Conservation (phyloP, 768 basidiomycete species). For the Xerocomellus chrysenteron region DNA sequence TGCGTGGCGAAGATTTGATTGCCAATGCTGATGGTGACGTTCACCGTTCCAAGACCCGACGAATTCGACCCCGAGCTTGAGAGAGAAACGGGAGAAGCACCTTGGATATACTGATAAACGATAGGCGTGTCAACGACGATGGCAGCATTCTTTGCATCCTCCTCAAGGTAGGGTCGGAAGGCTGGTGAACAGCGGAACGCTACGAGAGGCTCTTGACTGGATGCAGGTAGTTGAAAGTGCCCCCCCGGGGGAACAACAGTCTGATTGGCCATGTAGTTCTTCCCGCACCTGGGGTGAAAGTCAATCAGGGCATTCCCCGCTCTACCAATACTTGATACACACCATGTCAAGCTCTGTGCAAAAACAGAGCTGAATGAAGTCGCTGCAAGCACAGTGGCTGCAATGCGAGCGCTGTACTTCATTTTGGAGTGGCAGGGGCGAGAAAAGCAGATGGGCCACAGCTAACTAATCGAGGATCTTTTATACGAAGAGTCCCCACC, state of each 20-base stretch:
- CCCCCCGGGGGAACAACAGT: constrained; percentile 46
- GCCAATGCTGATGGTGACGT: constrained; percentile 34
- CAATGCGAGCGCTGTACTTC: constrained; percentile 11
- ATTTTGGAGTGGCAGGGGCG: constrained; percentile 2
- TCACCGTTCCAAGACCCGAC: constrained; percentile 10
- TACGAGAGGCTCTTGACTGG: constrained; percentile 38
- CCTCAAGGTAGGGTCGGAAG: constrained; percentile 47
- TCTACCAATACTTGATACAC: neutral
- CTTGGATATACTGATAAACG: constrained; percentile 35
- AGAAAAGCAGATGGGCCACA: neutral
- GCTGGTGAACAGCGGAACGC: constrained; percentile 48
- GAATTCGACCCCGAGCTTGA: neutral
- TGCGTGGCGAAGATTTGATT: constrained; percentile 22
- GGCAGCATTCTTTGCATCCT: constrained; percentile 29
- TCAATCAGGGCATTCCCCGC: neutral
- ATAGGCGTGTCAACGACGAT: constrained; percentile 42
- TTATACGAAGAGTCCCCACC: constrained; percentile 3
- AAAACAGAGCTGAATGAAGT: constrained; percentile 5
- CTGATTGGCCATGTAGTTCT: constrained; percentile 44
- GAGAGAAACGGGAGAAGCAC: constrained; percentile 33
- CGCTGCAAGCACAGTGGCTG: constrained; percentile 11
- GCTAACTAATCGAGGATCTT: neutral
- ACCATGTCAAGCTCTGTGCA: constrained; percentile 30
- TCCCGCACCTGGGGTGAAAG: constrained; percentile 44
- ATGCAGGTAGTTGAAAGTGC: constrained; percentile 38